phyloP scores from a whole-genome alignment of 140 eudicot species.

The Flaveria floridana region DNA sequence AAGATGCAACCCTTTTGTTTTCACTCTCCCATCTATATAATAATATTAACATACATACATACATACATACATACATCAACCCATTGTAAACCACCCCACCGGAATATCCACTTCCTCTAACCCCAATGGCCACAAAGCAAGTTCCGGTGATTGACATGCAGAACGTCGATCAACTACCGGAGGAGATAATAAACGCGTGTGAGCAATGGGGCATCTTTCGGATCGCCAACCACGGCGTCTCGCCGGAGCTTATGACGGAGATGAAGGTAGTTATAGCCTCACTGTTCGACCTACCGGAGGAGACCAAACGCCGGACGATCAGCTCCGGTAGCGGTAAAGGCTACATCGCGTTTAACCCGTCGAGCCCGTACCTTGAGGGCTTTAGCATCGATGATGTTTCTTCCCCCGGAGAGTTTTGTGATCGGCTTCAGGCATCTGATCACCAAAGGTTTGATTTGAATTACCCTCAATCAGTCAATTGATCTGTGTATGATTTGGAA shows the following conservation, averaged over 20 bases:
- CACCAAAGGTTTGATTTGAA: conserved; percentile 33
- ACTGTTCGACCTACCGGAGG: conserved; percentile 36
- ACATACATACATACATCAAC: neutral
- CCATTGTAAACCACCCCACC: neutral
- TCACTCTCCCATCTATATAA: too few relatives aligned
- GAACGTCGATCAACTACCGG: conserved; percentile 9
- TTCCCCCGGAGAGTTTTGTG: conserved; percentile 30
- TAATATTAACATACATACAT: neutral
- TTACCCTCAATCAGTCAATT: too few relatives aligned
- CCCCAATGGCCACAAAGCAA: neutral
- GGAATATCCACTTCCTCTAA: neutral
- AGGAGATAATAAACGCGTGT: conserved; percentile 31
- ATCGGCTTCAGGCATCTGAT: conserved; percentile 31
- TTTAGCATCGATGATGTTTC: conserved; percentile 32
- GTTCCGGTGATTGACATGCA: conserved; percentile 42
- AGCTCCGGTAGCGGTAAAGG: conserved; percentile 26
- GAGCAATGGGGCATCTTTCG: conserved; percentile 48
- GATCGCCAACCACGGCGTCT: conserved; percentile 34
- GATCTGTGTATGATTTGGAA: too few relatives aligned
- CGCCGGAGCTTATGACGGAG: conserved; percentile 34
- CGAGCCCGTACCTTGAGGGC: conserved; percentile 31
- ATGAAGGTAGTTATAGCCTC: conserved; percentile 37
- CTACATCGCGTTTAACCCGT: conserved; percentile 13
- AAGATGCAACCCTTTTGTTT: too few relatives aligned
- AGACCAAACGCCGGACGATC: conserved; percentile 32